A percentile compares a stretch with the other conserved stretches of the same genome.
These are phyloP conservation scores for Arctium minus DNA, from an alignment of 129 eudicot species.

Conservation along the genomic window DNA sequence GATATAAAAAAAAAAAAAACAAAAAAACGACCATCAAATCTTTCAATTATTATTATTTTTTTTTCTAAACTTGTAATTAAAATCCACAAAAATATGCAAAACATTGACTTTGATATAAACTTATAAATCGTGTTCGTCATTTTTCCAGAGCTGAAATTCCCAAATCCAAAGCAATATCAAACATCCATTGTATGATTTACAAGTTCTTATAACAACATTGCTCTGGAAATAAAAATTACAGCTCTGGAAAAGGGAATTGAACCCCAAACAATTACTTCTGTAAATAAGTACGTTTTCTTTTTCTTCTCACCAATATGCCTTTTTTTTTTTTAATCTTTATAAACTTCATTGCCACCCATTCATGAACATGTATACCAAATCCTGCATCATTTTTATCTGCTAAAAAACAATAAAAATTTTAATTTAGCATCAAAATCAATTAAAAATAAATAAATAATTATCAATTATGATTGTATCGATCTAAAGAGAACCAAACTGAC, in stretches of 20 bases:
- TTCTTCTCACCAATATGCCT: constrained; percentile 12
- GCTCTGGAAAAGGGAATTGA: background rate
- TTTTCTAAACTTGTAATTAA: background rate
- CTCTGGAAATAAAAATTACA: constrained; percentile 10
- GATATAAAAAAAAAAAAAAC: no score
- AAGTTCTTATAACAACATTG: constrained; percentile 16
- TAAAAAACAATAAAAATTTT: background rate
- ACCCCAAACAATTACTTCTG: constrained; percentile 11
- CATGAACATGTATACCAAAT: constrained; percentile 33
- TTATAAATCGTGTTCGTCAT: background rate
- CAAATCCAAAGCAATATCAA: constrained; percentile 24
- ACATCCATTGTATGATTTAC: constrained; percentile 5
- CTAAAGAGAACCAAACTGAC: background rate
- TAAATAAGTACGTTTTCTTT: constrained; percentile 15
- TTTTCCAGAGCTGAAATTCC: constrained; percentile 4
- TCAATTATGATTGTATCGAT: background rate
- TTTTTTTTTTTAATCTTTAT: background rate
- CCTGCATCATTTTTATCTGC: constrained; percentile 27
- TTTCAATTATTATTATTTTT: no score
- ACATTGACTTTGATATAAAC: background rate
- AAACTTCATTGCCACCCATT: constrained; percentile 22
- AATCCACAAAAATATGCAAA: background rate
- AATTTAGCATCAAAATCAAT: background rate
- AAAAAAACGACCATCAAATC: background rate
- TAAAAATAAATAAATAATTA: background rate